Percentiles rank a stretch among this genome's conserved stretches.
These are phyloP conservation scores for Tulasnella sp. DNA, from an alignment of 768 basidiomycete species.

Conservation along the genomic window DNA sequence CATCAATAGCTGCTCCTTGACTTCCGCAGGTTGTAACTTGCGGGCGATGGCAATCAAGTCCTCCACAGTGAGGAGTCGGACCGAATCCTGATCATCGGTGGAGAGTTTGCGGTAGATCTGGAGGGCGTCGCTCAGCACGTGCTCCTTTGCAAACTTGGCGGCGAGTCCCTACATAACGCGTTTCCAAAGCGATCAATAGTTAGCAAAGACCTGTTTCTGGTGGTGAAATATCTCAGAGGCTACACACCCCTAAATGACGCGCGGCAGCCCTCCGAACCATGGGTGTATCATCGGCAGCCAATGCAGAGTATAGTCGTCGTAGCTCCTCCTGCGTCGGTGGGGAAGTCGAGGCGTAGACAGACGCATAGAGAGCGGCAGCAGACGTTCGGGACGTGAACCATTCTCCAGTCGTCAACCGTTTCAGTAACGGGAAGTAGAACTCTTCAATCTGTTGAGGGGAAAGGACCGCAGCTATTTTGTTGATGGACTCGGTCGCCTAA, in stretches of 20 bases:
- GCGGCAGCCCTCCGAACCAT: slow-evolving; percentile 97
- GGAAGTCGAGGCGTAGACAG: slow-evolving; percentile 75
- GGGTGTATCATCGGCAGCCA: slow-evolving; percentile 91
- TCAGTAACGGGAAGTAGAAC: slow-evolving; percentile 82
- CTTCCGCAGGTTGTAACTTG: slow-evolving; percentile 74
- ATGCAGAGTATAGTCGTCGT: slow-evolving; percentile 66
- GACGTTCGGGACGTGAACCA: slow-evolving; percentile 99
- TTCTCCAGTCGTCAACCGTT: slow-evolving; percentile 81
- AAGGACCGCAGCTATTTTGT: slow-evolving; percentile 71
- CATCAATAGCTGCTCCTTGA: slow-evolving; percentile 78
- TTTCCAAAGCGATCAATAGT: not conserved
- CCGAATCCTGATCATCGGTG: slow-evolving; percentile 95
- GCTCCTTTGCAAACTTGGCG: slow-evolving; percentile 63
- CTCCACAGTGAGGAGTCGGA: slow-evolving; percentile 88
- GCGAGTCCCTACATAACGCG: slow-evolving; percentile 50
- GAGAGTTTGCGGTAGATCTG: slow-evolving; percentile 90
- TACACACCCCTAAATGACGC: slow-evolving; percentile 86
- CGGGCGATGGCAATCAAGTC: slow-evolving; percentile 88
- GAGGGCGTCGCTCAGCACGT: slow-evolving; percentile 77
- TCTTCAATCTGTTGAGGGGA: slow-evolving; percentile 74
- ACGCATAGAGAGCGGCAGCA: slow-evolving; percentile 83
- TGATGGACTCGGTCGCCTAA: slow-evolving; percentile 92
- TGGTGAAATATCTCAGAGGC: not conserved
- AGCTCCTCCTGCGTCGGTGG: slow-evolving; percentile 72
- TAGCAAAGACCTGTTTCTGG: not conserved